Percentiles rank a stretch among this genome's conserved stretches.
Evolutionary conservation across 768 basidiomycete genomes (phyloP).

Genomic region (Leccinum arenicola): DNA sequence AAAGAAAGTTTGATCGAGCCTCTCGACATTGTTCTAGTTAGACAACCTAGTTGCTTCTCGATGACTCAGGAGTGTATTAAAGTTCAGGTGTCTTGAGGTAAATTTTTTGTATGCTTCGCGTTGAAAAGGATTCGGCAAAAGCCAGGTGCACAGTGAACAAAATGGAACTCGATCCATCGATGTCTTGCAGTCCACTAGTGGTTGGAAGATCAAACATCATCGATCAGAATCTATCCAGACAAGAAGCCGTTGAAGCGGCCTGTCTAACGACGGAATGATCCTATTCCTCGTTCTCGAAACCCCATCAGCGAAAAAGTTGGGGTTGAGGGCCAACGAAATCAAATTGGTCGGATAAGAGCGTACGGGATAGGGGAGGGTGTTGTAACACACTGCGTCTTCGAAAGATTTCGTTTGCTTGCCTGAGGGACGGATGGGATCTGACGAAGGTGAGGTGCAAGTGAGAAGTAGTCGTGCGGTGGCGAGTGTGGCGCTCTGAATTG

Average conservation of each 20-base stretch:
- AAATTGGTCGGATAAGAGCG: conserved; percentile 16
- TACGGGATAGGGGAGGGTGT: conserved; percentile 9
- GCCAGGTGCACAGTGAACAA: conserved; percentile 46
- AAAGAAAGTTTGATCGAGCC: conserved; percentile 51
- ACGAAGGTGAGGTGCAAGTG: conserved; percentile 3
- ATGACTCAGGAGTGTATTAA: conserved; percentile 58
- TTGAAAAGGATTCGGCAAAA: conserved; percentile 38
- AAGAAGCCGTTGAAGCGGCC: conserved; percentile 38
- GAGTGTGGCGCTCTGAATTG: not conserved
- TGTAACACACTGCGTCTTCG: conserved; percentile 34
- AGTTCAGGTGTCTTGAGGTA: conserved; percentile 57
- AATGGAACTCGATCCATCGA: conserved; percentile 55
- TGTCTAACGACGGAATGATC: conserved; percentile 41
- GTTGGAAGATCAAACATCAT: conserved; percentile 43
- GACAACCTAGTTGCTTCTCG: conserved; percentile 37
- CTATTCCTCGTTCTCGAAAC: conserved; percentile 38
- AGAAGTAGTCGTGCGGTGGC: conserved; percentile 2
- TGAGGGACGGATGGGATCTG: conserved; percentile 13
- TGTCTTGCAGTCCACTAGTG: conserved; percentile 53
- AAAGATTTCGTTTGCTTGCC: conserved; percentile 33
- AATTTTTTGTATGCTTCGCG: conserved; percentile 45
- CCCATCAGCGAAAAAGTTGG: conserved; percentile 41
- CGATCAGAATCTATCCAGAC: conserved; percentile 53
- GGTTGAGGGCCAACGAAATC: conserved; percentile 45
- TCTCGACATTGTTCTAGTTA: conserved; percentile 44